phyloP scores from a whole-genome alignment of 495 filamentous ascomycete genomes.

The Podospora sp. region DNA sequence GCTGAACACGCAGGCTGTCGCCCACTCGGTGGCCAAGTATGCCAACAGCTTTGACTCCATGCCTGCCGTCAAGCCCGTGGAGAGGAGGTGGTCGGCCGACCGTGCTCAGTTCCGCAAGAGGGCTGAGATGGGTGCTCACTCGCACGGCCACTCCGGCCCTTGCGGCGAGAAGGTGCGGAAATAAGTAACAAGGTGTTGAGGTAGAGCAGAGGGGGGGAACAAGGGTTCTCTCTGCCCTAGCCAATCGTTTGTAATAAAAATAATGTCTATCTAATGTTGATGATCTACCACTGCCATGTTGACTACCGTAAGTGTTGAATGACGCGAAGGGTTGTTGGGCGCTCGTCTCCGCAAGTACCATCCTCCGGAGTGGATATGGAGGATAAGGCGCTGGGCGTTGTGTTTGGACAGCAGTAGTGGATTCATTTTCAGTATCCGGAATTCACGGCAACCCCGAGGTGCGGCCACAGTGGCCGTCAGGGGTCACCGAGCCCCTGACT shows the following conservation, averaged over 20 bases:
- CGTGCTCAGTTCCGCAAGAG: background rate
- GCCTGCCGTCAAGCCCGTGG: conserved; percentile 4
- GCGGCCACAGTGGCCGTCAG: no score
- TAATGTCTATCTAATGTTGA: background rate
- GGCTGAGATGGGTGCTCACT: background rate
- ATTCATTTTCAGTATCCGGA: no score
- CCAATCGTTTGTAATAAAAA: background rate
- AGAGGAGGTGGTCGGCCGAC: conserved; percentile 11
- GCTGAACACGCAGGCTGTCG: conserved; percentile 63
- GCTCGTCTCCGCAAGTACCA: no score
- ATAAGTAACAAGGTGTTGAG: no score
- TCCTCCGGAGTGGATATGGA: no score
- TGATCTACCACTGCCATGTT: background rate
- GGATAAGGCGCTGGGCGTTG: no score
- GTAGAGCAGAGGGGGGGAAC: background rate
- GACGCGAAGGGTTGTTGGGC: no score
- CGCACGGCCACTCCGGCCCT: conserved; percentile 11
- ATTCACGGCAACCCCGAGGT: no score
- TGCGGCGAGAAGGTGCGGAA: conserved; percentile 5
- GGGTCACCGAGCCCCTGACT: no score
- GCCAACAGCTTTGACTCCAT: conserved; percentile 46
- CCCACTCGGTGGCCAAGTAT: conserved; percentile 66
- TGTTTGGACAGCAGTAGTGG: no score
- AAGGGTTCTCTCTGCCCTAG: background rate
- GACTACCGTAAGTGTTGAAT: background rate